Percentiles rank a stretch among this genome's conserved stretches.
Evolutionary conservation across 768 basidiomycete genomes (phyloP).

Genomic region (Boletus speciosus): DNA sequence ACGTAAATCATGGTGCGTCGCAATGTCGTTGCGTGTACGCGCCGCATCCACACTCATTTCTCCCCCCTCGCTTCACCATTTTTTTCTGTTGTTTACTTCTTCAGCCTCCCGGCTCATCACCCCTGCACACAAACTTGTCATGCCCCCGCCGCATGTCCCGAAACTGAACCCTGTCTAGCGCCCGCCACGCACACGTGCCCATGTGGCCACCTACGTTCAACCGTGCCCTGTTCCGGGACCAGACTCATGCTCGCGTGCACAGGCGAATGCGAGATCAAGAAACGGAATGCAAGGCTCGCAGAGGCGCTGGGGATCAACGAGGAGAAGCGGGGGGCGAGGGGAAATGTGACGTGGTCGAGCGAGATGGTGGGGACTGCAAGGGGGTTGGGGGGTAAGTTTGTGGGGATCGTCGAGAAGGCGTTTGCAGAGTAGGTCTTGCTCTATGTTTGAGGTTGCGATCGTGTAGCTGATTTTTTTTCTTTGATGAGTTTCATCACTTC

Average conservation of each 20-base stretch:
- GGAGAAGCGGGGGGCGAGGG: slow-evolving; percentile 38
- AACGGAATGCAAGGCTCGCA: slow-evolving; percentile 84
- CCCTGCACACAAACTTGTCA: slow-evolving; percentile 81
- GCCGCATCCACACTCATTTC: neutral
- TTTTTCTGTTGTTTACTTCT: neutral
- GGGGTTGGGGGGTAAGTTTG: slow-evolving; percentile 52
- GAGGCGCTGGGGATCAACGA: slow-evolving; percentile 86
- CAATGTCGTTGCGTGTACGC: neutral
- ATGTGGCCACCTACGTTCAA: slow-evolving; percentile 79
- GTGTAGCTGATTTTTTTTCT: neutral
- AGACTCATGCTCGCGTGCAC: slow-evolving; percentile 63
- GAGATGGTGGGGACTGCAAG: slow-evolving; percentile 62
- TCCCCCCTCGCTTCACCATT: no score
- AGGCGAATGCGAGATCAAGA: slow-evolving; percentile 77
- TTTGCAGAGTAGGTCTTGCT: slow-evolving; percentile 68
- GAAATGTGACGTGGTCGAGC: slow-evolving; percentile 51
- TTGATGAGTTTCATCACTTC: slow-evolving; percentile 58
- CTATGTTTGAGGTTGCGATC: no score
- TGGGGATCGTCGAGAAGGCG: slow-evolving; percentile 70
- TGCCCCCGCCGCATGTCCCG: slow-evolving; percentile 81
- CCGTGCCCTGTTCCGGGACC: slow-evolving; percentile 59
- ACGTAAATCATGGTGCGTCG: slow-evolving; percentile 72
- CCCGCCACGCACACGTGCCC: slow-evolving; percentile 69
- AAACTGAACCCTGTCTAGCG: slow-evolving; percentile 72
- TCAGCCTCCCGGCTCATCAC: slow-evolving; percentile 65